phyloP scores from a whole-genome alignment of 2,329 filamentous ascomycete genomes.

The Aspergillus ochraceus region DNA sequence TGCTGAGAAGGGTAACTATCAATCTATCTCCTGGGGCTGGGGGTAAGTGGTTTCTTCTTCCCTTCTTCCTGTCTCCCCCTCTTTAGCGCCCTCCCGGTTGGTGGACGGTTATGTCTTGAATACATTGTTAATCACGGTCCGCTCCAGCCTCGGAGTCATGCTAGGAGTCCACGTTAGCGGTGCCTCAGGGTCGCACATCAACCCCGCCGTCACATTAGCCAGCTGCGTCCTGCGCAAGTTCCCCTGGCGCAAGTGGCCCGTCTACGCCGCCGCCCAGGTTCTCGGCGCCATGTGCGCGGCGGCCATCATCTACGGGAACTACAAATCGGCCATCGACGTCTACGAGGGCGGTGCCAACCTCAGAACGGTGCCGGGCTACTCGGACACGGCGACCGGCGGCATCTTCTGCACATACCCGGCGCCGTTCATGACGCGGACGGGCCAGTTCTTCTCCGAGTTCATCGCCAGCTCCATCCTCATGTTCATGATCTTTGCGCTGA shows the following conservation, averaged over 20 bases:
- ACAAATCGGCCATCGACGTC: conserved; percentile 63
- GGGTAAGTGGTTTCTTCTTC: conserved; percentile 37
- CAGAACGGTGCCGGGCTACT: conserved; percentile 60
- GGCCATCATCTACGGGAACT: conserved; percentile 63
- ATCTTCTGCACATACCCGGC: conserved; percentile 73
- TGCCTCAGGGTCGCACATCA: conserved; percentile 64
- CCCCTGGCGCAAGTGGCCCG: conserved; percentile 68
- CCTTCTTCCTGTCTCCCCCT: conserved; percentile 11
- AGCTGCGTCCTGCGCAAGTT: conserved; percentile 69
- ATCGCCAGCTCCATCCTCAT: conserved; percentile 67
- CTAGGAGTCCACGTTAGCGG: conserved; percentile 64
- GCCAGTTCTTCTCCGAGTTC: conserved; percentile 72
- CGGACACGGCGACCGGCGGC: conserved; percentile 62
- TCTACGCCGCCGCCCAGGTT: conserved; percentile 66
- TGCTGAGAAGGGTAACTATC: conserved; percentile 47
- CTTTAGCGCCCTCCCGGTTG: not conserved
- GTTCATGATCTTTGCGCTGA: conserved; percentile 70
- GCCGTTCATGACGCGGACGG: conserved; percentile 61
- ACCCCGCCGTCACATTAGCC: conserved; percentile 69
- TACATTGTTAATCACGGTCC: not conserved
- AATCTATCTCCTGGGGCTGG: conserved; percentile 55
- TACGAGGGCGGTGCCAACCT: conserved; percentile 61
- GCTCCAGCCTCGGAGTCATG: conserved; percentile 62
- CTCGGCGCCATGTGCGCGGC: conserved; percentile 66
- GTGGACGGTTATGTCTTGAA: not conserved